A percentile compares a stretch with the other conserved stretches of the same genome.
phyloP scores from a whole-genome alignment of 2,329 filamentous ascomycete genomes.

The Stachybotrys elegans region DNA sequence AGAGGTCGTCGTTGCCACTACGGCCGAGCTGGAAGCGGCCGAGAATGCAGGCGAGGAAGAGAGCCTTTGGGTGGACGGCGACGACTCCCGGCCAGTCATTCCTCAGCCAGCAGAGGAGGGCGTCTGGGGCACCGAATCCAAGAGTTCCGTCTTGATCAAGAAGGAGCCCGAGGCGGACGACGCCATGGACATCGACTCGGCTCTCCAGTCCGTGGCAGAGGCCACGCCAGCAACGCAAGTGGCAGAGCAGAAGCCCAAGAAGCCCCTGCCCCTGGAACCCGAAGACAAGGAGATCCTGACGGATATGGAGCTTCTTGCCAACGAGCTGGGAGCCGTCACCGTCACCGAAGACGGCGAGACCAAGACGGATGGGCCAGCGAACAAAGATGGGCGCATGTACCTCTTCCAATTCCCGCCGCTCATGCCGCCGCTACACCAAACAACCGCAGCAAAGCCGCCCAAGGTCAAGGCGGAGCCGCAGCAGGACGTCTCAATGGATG shows the following conservation, averaged over 20 bases:
- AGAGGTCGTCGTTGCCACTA: constrained; percentile 48
- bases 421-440: constrained; percentile 47
- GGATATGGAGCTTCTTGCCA: constrained; percentile 36
- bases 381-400: constrained; percentile 53
- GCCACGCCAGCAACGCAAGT: constrained; percentile 17
- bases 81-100: constrained; percentile 17
- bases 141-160: constrained; percentile 34
- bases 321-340: constrained; percentile 34
- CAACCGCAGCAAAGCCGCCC: constrained; percentile 16
- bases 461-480: constrained; percentile 39
- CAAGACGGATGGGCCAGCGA: constrained; percentile 21
- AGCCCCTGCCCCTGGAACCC: constrained; percentile 24
- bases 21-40: constrained; percentile 52
- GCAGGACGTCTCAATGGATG: constrained; percentile 32
- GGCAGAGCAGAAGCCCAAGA: constrained; percentile 20
- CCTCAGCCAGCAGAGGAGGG: constrained; percentile 30
- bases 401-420: constrained; percentile 62
- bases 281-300: constrained; percentile 34
- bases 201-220: constrained; percentile 12
- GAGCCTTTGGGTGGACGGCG: constrained; percentile 39
- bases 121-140: constrained; percentile 38
- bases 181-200: constrained; percentile 35
- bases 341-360: constrained; percentile 22
- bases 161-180: constrained; percentile 37
- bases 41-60: constrained; percentile 42